Evolutionary conservation across 371 early-diverging fungal species (phyloP), one percentile per base, ranked within the genome.

Genomic region (Dinochytrium kinnereticum): DNA sequence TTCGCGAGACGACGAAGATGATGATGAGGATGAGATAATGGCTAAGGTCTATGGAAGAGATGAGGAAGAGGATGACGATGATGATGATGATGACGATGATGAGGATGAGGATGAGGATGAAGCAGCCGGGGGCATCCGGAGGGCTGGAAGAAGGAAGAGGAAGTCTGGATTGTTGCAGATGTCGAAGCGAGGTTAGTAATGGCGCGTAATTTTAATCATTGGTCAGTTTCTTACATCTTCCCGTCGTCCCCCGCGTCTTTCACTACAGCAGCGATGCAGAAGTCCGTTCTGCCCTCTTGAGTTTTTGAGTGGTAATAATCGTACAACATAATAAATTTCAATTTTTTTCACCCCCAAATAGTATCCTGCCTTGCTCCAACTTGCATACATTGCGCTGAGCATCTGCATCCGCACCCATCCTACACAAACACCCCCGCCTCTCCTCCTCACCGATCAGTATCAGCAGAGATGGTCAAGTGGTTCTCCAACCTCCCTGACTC

Each of bases 401-500:
- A 24, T n/a, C 55, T 26, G n/a, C 55, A 53, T 5, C 55, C 17
- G 26, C 26, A 13, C 13, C 55, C 55, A 53, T 53, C 55, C 17
- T 44, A 13, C 44, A 19, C 44, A 44, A 44, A 19, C 44, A 21
- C 55, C 24, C 55, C 26, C 55, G 26, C 26, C 55, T 26, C 10
- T 15, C 55, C 55, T 26, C 55, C 13, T 53, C 55, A 53, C 55
- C 13, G 5, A 13, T 5, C 55, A 13, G n/a, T 26, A 5, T 26
- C 55, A 24, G n/a, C 55, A 17, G 24, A 7, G 7, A 71, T 37
- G 57, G 67, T 82, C 76, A 74, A 78, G 71, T 73, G 73, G 51
- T 38, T 82, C 55, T 73, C 74, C 69, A 80, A 80, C 72, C 71
- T 82, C 36, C 82, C 82, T 30, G 78, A 82, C 74, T 24, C 64